phyloP scores from a whole-genome alignment of 441 rosid genomes.

The Euphorbia schlechtendalii region DNA sequence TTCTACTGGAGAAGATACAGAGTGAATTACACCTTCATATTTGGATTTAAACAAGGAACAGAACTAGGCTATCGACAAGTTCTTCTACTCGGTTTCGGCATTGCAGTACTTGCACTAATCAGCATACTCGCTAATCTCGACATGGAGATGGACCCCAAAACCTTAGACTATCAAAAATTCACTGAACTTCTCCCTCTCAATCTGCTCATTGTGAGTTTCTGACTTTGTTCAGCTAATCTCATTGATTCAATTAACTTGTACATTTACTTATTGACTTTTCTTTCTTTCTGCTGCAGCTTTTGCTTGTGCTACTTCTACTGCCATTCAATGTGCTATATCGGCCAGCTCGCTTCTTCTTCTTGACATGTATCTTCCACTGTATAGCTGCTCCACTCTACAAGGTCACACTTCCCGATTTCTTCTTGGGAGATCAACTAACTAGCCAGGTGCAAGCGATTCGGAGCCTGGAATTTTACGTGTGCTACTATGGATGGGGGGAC shows the following conservation, averaged over 20 bases:
- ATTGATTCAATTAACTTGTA: not conserved
- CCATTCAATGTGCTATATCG: conserved; percentile 60
- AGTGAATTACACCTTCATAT: conserved; percentile 75
- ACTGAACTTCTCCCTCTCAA: conserved; percentile 61
- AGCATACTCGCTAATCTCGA: conserved; percentile 62
- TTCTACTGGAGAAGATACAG: conserved; percentile 68
- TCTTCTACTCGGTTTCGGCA: conserved; percentile 46
- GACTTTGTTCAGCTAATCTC: not conserved
- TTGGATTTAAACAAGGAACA: conserved; percentile 71
- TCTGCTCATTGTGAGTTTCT: conserved; percentile 39
- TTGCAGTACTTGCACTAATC: conserved; percentile 42
- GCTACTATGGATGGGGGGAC: conserved; percentile 79
- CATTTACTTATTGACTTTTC: not conserved
- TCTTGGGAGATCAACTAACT: conserved; percentile 73
- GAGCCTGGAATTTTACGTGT: conserved; percentile 62
- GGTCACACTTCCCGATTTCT: conserved; percentile 74
- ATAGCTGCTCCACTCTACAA: conserved; percentile 65
- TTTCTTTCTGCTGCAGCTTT: conserved; percentile 31
- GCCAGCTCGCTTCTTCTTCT: conserved; percentile 48
- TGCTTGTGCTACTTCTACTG: conserved; percentile 34
- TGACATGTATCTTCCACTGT: conserved; percentile 47
- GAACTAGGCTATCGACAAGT: conserved; percentile 71
- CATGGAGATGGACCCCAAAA: conserved; percentile 67
- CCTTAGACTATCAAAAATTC: conserved; percentile 25
- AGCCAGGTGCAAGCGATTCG: conserved; percentile 72